Conservation (phyloP, 495 filamentous ascomycete genomes). For the Aspergillus funiculosus region DNA sequence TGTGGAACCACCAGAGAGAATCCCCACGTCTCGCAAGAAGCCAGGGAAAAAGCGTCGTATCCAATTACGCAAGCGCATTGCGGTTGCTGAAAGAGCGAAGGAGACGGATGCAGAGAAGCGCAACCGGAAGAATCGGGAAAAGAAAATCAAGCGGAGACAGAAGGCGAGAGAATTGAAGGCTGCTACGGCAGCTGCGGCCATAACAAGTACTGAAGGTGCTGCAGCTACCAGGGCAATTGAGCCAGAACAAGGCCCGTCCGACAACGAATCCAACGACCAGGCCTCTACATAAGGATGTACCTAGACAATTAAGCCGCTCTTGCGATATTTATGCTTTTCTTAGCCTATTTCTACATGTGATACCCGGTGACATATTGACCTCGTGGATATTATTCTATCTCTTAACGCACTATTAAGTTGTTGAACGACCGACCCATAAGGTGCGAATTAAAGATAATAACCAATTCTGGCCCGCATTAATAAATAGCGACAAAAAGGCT, state of each 20-base stretch:
- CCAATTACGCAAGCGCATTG: conserved; percentile 35
- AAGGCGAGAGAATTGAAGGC: conserved; percentile 42
- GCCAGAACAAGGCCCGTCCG: too few relatives aligned
- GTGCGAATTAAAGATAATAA: neutral
- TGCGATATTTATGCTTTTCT: neutral
- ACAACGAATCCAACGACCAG: too few relatives aligned
- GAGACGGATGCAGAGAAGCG: conserved; percentile 43
- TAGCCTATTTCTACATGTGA: neutral
- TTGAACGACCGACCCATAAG: neutral
- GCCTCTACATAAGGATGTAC: too few relatives aligned
- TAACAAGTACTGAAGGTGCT: too few relatives aligned
- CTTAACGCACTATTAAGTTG: neutral
- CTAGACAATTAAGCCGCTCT: too few relatives aligned
- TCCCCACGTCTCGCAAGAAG: conserved; percentile 38
- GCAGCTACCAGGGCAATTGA: too few relatives aligned
- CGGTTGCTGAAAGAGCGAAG: conserved; percentile 27
- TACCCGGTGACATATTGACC: neutral
- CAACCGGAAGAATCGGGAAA: conserved; percentile 42
- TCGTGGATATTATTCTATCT: conserved; percentile 7
- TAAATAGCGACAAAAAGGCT: neutral
- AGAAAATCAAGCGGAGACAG: conserved; percentile 42
- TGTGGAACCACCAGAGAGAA: conserved; percentile 22
- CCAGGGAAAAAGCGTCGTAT: conserved; percentile 45
- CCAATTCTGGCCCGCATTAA: neutral
- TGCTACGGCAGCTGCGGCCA: conserved; percentile 25